Evolutionary conservation across 164 flowering plant species (phyloP), one percentile per base, ranked within the genome.

Genomic region (Echeveria elegans): DNA sequence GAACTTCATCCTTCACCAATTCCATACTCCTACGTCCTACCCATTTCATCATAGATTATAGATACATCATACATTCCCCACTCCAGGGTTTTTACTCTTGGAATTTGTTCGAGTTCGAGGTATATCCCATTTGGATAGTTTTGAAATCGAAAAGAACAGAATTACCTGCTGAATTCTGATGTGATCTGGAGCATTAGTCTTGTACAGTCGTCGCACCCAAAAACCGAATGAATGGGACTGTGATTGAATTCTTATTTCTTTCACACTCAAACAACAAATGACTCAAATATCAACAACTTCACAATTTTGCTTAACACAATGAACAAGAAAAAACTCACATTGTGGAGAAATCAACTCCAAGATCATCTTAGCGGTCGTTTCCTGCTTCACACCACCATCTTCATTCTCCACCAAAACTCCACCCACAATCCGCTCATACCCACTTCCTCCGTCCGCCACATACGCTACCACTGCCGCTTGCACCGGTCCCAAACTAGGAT

Each of bases 391-490:
- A 64, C 48, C 65, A 1, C 82, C 89, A 6, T 67, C 93, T 26
- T 81, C 81, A 74, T 75, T 83, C 90, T 94, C 99, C 78, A 88
- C 96, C 85, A 94, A 67, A 24, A 71, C 97, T 11, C 80, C 97
- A 1, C 72, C 85, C 40, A 79, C 87, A 65, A 94, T 90, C 63
- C 71, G 66, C 23, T 80, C 83, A 67, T 82, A 89, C 8, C 77
- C 84, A 15, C 80, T 89, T 4, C 92, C 90, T 0, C 87, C 77
- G 23, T 63, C 72, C 0, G 83, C 88, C 31, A 94, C 66, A 63
- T 78, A 94, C 9, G 87, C 95, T 71, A 91, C 85, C 69, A 94
- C 9, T 50, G 98, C 98, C 64, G 93, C 90, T 82, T 94, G 98
- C 0, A 86, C 79, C 2, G 98, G 97, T 29, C 86, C 87, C 70